phyloP scores from a whole-genome alignment of 129 eudicot genomes.

The Artemisia argyi region DNA sequence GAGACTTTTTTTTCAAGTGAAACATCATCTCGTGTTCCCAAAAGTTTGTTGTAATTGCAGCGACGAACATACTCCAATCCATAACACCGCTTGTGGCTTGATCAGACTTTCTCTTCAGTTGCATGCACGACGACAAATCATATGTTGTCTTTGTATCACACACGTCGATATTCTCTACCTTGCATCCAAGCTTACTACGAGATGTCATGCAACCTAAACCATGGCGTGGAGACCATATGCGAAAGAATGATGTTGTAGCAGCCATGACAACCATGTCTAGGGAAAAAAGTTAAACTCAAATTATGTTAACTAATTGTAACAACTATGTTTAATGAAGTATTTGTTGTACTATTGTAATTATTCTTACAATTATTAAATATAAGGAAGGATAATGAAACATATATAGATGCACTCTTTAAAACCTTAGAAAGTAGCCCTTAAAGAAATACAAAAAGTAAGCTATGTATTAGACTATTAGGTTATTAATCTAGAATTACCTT shows the following conservation, averaged over 20 bases:
- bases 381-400: too few species aligned
- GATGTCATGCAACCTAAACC: conserved; percentile 45
- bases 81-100: conserved; percentile 36
- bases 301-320: too few species aligned
- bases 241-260: conserved; percentile 47
- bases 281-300: too few species aligned
- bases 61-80: conserved; percentile 75
- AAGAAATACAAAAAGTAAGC: too few species aligned
- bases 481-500: too few species aligned
- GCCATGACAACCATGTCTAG: conserved; percentile 29
- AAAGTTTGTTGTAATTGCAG: conserved; percentile 71
- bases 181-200: conserved; percentile 35
- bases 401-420: too few species aligned
- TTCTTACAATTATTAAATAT: too few species aligned
- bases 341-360: too few species aligned
- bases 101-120: conserved; percentile 53
- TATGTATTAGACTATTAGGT: too few species aligned
- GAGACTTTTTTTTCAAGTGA: conserved; percentile 6
- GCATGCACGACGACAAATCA: conserved; percentile 36
- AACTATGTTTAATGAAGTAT: too few species aligned
- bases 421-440: too few species aligned
- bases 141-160: conserved; percentile 38
- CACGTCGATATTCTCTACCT: conserved; percentile 38
- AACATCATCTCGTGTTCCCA: conserved; percentile 11
- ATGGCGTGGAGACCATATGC: conserved; percentile 39